Evolutionary conservation across 805 yeast species (phyloP), one percentile per base, ranked within the genome.

Genomic region (Starmerella asiatica): DNA sequence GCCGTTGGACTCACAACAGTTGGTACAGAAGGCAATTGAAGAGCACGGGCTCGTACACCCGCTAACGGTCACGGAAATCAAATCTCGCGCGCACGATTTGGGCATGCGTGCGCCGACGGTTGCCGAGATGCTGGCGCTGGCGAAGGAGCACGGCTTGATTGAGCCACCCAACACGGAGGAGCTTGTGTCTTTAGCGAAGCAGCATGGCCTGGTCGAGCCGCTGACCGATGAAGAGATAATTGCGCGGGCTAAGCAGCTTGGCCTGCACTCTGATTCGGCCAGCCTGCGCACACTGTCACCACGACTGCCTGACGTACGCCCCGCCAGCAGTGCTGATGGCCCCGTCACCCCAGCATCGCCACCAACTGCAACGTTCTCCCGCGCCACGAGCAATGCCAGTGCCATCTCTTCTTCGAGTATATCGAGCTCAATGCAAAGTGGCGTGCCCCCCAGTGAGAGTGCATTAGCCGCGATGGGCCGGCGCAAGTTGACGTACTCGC

Each of bases 61-160:
- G 2, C 31, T 36, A 3, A 21, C 21, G 4, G 29, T 28, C 11
- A 37, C 21, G 3, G 40, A 36, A 18, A 32, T 42, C 19, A 7
- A 23, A 16, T 12, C 30, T 4, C 20, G 19, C 16, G 50, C 50
- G 24, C 17, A 18, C 53, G 93, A 85, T 1, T 64, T 78, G 48
- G 68, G 71, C 51, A 59, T 83, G 42, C 31, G 16, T 15, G 36
- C 44, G 8, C 34, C 32, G 9, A n/a, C 35, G 16, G 46, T 39
- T 11, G 24, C 12, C 4, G 42, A 37, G 18, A 29, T 42, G 19
- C 12, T 29, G 21, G 21, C 26, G 11, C 18, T 11, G n/a, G 46
- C 46, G 9, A 29, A 19, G 14, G 26, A 23, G 26, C 26, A 23
- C 9, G 9, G 11, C 9, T 23, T 45, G 14, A 27, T 17, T 3